Conservation (phyloP, 225 moss, liverwort and hornwort species). For the Bryum argenteum region DNA sequence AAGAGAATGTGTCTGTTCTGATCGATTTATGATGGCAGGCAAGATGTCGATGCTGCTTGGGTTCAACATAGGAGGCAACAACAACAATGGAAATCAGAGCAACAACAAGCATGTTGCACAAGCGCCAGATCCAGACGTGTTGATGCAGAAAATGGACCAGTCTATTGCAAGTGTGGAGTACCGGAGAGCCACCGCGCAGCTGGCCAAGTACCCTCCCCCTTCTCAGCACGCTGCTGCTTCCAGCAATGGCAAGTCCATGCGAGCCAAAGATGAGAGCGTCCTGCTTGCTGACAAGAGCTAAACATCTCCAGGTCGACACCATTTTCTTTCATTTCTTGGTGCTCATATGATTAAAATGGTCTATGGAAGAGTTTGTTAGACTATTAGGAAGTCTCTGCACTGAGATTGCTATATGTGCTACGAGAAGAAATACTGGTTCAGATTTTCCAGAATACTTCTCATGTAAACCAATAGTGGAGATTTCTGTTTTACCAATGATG, state of each 20-base stretch:
- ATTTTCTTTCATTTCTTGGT: conserved; percentile 10
- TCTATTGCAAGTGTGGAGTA: conserved; percentile 48
- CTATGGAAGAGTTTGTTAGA: too few species aligned
- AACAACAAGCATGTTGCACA: conserved; percentile 33
- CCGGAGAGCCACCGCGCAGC: conserved; percentile 42
- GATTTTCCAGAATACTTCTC: too few species aligned
- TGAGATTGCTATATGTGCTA: too few species aligned
- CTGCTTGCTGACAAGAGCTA: conserved; percentile 34
- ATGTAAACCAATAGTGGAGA: too few species aligned
- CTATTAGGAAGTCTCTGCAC: too few species aligned
- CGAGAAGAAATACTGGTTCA: too few species aligned
- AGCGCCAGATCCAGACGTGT: conserved; percentile 39
- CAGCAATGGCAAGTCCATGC: conserved; percentile 35
- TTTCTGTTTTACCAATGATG: too few species aligned
- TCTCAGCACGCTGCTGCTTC: conserved; percentile 2
- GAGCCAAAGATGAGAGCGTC: conserved; percentile 38
- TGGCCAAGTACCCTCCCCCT: conserved; percentile 33
- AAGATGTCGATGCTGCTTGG: conserved; percentile 36
- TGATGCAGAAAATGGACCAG: conserved; percentile 56
- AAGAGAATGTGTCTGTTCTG: not conserved
- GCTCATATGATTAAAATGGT: too few species aligned
- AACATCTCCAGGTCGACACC: conserved; percentile 12
- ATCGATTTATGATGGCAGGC: not conserved
- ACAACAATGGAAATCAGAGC: conserved; percentile 12
- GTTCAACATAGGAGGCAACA: conserved; percentile 9